These are phyloP conservation scores for Verticillium klebahnii DNA, from an alignment of 2,329 filamentous ascomycete species.

Conservation along the genomic window DNA sequence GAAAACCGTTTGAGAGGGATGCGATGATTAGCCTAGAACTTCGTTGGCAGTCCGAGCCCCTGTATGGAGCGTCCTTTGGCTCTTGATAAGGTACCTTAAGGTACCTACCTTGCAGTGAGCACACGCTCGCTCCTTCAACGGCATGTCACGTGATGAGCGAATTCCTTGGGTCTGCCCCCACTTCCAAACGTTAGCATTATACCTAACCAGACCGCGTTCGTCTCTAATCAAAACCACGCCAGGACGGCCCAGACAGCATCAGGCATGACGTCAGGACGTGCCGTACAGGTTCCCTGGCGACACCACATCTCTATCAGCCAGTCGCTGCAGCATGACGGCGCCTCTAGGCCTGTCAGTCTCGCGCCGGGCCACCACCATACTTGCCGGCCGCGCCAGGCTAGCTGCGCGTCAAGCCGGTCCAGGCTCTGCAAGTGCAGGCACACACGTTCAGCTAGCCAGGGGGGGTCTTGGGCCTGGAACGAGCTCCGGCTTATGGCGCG, in stretches of 20 bases:
- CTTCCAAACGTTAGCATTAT: no score
- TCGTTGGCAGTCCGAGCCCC: no score
- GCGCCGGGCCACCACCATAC: not conserved
- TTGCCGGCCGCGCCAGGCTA: not conserved
- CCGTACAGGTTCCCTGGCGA: not conserved
- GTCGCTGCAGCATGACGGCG: not conserved
- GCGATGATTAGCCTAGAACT: no score
- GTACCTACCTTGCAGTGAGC: no score
- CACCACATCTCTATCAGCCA: not conserved
- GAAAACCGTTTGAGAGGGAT: no score
- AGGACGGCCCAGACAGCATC: not conserved
- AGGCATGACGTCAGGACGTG: not conserved
- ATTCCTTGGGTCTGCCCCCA: not conserved
- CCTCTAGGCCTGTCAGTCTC: not conserved
- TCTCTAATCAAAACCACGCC: not conserved
- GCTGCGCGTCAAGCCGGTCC: not conserved
- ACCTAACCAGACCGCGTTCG: not conserved
- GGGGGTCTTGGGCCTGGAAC: not conserved
- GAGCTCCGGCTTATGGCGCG: not conserved
- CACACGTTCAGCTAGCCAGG: not conserved
- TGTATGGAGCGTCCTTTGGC: no score
- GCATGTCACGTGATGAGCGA: not conserved
- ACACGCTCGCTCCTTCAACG: no score
- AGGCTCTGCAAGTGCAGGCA: not conserved
- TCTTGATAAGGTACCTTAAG: no score